A percentile compares a stretch with the other conserved stretches of the same genome.
phyloP scores from a whole-genome alignment of 208 protist genomes.

The Ichthyophonus hoferi region DNA sequence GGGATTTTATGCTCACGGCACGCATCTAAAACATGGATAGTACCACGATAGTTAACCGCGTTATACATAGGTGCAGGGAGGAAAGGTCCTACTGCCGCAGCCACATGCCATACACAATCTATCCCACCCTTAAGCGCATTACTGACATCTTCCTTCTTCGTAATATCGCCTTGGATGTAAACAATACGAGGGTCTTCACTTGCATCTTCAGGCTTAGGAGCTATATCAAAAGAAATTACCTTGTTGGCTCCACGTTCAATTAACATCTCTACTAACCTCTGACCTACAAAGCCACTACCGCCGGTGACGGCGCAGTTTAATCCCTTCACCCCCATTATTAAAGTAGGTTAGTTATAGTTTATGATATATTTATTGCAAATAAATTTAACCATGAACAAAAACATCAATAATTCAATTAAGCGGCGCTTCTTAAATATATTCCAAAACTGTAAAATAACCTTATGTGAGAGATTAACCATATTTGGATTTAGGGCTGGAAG shows the following conservation, averaged over 20 bases:
- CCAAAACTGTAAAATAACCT: too few species aligned
- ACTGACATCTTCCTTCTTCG: conserved; percentile 69
- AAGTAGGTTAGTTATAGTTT: too few species aligned
- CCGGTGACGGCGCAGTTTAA: conserved; percentile 77
- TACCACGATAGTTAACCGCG: conserved; percentile 81
- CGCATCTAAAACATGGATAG: conserved; percentile 81
- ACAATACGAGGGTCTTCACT: conserved; percentile 72
- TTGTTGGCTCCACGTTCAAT: conserved; percentile 77
- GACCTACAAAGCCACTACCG: conserved; percentile 86
- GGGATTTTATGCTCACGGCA: conserved; percentile 74
- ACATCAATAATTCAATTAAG: too few species aligned
- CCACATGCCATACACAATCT: conserved; percentile 86
- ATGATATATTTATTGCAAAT: too few species aligned
- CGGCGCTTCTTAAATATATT: too few species aligned
- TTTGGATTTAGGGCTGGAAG: too few species aligned
- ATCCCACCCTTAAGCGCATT: conserved; percentile 66
- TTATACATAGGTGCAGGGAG: conserved; percentile 76
- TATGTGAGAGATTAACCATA: too few species aligned
- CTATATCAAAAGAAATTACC: conserved; percentile 14
- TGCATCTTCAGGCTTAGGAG: conserved; percentile 5
- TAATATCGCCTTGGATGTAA: conserved; percentile 81
- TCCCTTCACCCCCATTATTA: conserved; percentile 9
- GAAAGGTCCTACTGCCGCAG: conserved; percentile 84
- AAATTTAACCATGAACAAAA: too few species aligned
- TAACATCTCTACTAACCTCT: conserved; percentile 87